Conservation (phyloP, 192 early-diverging fungal species). For the Gamsiella multidivaricata region DNA sequence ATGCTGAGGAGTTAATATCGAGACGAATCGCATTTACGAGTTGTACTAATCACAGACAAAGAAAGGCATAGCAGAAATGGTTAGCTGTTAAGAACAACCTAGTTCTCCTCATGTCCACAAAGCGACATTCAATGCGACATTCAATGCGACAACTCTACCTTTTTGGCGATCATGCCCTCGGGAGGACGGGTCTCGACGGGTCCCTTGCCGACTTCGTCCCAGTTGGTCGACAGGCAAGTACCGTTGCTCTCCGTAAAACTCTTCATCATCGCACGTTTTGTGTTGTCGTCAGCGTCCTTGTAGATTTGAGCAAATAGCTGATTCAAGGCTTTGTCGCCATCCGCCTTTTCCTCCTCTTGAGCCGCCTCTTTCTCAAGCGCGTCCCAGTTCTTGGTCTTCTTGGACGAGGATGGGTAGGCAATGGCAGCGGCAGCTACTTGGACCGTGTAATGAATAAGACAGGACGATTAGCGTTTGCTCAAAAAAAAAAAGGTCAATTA, state of each 20-base stretch:
- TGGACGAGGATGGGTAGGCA: constrained; percentile 62
- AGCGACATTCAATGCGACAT: neutral
- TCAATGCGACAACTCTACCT: neutral
- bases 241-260: constrained; percentile 96
- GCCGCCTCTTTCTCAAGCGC: constrained; percentile 74
- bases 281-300: constrained; percentile 88
- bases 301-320: constrained; percentile 94
- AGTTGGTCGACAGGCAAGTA: constrained; percentile 95
- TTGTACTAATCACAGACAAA: constrained; percentile 12
- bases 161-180: constrained; percentile 91
- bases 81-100: too few relatives aligned
- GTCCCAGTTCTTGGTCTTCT: constrained; percentile 86
- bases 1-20: too few relatives aligned
- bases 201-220: constrained; percentile 89
- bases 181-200: constrained; percentile 91
- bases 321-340: constrained; percentile 92
- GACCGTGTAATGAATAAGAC: too few relatives aligned
- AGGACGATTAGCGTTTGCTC: neutral
- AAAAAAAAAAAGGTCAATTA: neutral
- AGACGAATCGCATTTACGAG: neutral
- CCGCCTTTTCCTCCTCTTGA: constrained; percentile 84
- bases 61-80: too few relatives aligned
- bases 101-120: too few relatives aligned
- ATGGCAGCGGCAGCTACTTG: constrained; percentile 14
- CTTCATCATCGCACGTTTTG: constrained; percentile 96